Conservation (phyloP, 164 flowering plant genomes). For the Chimonanthus salicifolius region DNA sequence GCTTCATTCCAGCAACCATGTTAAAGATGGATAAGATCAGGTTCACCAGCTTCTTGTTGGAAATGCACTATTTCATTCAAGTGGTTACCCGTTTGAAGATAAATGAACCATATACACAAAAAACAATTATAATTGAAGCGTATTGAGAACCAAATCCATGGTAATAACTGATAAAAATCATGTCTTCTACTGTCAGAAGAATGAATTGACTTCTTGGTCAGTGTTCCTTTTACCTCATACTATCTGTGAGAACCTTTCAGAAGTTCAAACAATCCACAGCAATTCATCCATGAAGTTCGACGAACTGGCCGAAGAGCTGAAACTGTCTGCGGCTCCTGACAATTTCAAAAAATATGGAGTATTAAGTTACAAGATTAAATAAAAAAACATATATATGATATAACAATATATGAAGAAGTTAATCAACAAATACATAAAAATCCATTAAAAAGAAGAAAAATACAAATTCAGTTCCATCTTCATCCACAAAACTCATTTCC, state of each 20-base stretch:
- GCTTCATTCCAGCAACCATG: too few relatives aligned
- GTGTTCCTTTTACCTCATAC: slow-evolving; percentile 2
- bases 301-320: slow-evolving; percentile 16
- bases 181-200: too few relatives aligned
- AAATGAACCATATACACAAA: too few relatives aligned
- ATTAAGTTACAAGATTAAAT: not conserved
- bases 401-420: not conserved
- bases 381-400: not conserved
- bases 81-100: too few relatives aligned
- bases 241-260: slow-evolving; percentile 41
- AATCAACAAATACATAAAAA: not conserved
- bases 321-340: not conserved
- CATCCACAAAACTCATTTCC: slow-evolving; percentile 19
- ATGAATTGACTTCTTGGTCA: not conserved
- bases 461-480: not conserved
- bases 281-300: slow-evolving; percentile 46
- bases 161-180: too few relatives aligned
- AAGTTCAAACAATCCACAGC: slow-evolving; percentile 62
- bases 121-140: too few relatives aligned
- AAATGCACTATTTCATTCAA: too few relatives aligned
- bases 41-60: too few relatives aligned
- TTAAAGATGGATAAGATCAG: too few relatives aligned
- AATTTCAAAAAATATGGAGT: not conserved
- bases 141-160: too few relatives aligned
- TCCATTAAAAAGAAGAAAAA: not conserved